A percentile compares a stretch with the other conserved stretches of the same genome.
Conservation (phyloP, 306 rosid species). For the Ormosia semicastrata region DNA sequence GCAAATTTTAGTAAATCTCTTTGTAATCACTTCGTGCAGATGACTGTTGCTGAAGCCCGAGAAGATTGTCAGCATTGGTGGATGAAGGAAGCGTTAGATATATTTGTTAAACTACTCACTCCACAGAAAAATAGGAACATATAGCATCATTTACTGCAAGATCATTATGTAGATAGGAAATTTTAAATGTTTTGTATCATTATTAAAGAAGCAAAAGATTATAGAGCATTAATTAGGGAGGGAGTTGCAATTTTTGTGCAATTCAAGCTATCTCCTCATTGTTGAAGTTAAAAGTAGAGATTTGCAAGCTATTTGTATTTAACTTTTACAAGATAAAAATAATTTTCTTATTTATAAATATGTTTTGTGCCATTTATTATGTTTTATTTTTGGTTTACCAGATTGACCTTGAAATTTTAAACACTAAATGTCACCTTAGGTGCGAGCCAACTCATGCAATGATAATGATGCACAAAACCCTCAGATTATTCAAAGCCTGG, state of each 20-base stretch:
- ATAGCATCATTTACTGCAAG: constrained; percentile 15
- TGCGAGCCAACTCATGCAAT: not conserved
- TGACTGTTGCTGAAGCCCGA: constrained; percentile 71
- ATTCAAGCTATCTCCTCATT: not conserved
- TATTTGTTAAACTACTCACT: constrained; percentile 63
- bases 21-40: constrained; percentile 30
- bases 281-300: too few species aligned
- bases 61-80: constrained; percentile 94
- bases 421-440: not conserved
- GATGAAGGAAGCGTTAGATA: constrained; percentile 98
- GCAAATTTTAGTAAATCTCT: not conserved
- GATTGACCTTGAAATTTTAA: not conserved
- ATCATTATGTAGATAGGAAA: constrained; percentile 16
- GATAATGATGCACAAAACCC: not conserved
- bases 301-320: too few species aligned
- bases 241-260: not conserved
- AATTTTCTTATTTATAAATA: not conserved
- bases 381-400: not conserved
- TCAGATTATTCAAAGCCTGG: not conserved
- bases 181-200: not conserved
- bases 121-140: constrained; percentile 9
- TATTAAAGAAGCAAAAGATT: not conserved
- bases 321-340: not conserved
- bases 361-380: not conserved
- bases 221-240: not conserved